Conservation (phyloP, 768 basidiomycete genomes). For the Trametopsis cervina region DNA sequence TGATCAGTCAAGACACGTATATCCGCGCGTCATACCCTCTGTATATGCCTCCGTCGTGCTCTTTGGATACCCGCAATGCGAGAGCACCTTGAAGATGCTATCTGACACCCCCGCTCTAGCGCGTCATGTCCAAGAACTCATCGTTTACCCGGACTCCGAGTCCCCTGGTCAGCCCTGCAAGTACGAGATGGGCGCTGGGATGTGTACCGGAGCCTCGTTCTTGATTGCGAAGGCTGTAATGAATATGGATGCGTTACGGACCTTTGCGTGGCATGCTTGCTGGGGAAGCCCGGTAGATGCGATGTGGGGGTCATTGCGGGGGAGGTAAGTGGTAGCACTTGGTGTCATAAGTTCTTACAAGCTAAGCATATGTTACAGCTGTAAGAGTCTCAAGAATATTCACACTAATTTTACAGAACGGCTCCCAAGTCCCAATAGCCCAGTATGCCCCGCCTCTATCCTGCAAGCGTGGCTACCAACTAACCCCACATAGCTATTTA, state of each 20-base stretch:
- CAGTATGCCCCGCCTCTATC: conserved; percentile 37
- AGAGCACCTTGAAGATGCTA: conserved; percentile 62
- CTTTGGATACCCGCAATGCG: conserved; percentile 50
- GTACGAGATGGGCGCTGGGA: conserved; percentile 21
- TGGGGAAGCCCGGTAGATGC: conserved; percentile 54
- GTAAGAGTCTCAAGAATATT: conserved; percentile 56
- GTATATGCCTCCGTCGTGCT: conserved; percentile 57
- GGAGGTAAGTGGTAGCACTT: conserved; percentile 40
- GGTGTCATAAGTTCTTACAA: neutral
- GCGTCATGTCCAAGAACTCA: conserved; percentile 58
- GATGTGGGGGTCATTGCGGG: conserved; percentile 72
- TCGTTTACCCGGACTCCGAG: conserved; percentile 34
- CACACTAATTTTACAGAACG: conserved; percentile 55
- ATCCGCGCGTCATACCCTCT: conserved; percentile 42
- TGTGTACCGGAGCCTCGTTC: conserved; percentile 35
- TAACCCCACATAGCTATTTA: conserved; percentile 46
- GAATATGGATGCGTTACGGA: conserved; percentile 54
- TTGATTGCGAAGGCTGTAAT: conserved; percentile 44
- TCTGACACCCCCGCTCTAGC: conserved; percentile 44
- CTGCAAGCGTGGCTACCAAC: neutral
- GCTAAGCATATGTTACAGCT: conserved; percentile 35
- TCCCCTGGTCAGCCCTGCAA: neutral
- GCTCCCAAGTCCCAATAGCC: conserved; percentile 51
- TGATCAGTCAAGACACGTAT: conserved; percentile 49
- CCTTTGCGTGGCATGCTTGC: conserved; percentile 69